A percentile compares a stretch with the other conserved stretches of the same genome.
These are phyloP conservation scores for Dicorynia guianensis DNA, from an alignment of 306 rosid species.

Conservation along the genomic window DNA sequence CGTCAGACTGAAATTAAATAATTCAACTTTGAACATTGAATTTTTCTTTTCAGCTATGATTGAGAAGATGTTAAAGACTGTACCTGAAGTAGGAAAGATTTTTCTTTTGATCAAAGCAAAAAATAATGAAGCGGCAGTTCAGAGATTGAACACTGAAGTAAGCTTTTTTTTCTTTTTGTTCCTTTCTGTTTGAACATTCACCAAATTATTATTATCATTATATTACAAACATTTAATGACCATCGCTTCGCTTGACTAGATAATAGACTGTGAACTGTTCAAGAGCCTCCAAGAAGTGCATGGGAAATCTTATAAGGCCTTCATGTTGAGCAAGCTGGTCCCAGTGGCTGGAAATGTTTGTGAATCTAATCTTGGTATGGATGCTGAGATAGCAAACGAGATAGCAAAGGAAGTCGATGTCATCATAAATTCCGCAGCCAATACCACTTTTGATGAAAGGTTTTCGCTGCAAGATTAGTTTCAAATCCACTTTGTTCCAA, in stretches of 20 bases:
- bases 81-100: background rate
- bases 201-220: no score
- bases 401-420: constrained; percentile 57
- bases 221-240: no score
- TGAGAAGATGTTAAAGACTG: background rate
- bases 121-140: background rate
- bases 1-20: no score
- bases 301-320: constrained; percentile 52
- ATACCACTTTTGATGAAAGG: constrained; percentile 67
- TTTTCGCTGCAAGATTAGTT: background rate
- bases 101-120: background rate
- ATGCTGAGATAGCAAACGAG: constrained; percentile 28
- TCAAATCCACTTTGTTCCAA: no score
- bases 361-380: constrained; percentile 55
- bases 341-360: constrained; percentile 62
- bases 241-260: constrained; percentile 23
- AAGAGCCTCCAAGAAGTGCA: constrained; percentile 47
- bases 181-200: background rate
- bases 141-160: background rate
- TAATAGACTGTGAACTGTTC: constrained; percentile 55
- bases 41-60: background rate
- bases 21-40: background rate
- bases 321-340: constrained; percentile 57
- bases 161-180: background rate
- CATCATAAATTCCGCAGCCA: constrained; percentile 60